Evolutionary conservation across 2,329 filamentous ascomycete species (phyloP), one percentile per base, ranked within the genome.

Genomic region (Thielaviopsis euricoi): DNA sequence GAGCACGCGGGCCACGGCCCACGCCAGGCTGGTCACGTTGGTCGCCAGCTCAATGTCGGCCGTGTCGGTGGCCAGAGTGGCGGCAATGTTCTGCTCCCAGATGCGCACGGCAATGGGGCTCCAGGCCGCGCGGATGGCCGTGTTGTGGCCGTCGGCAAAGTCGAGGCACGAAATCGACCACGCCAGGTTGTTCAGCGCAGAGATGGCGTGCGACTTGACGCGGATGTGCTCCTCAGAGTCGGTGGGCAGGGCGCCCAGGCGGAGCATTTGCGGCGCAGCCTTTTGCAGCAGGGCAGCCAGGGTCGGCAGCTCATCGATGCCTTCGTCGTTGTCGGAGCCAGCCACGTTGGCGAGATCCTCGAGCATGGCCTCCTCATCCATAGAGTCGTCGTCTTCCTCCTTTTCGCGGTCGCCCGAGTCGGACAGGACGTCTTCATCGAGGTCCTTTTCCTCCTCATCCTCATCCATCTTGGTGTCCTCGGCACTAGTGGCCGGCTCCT

Each of bases 291-390:
- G 69, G 46, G 70, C 70, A 55, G 74, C 74, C 37, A 83, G 71
- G 3, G 78, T 78, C 15, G 79, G 77, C 25, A 80, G 67, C 62
- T 80, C 74, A 61, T 79, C 72, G 53, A 79, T 71, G 49, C 69
- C 64, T 55, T 63, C 62, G 51, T 70, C 56, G 62, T 65, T 69
- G 12, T 68, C 64, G 25, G 64, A 71, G 2, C 77, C 79, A 0
- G 78, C 78, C 1, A 86, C 80, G 68, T 79, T 74, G 3, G 80
- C 81, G 78, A 86, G 82, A 64, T 86, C 83, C 26, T 77, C 79
- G 60, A 79, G 74, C 61, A 84, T 76, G 54, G 77, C 77, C 55
- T 78, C 78, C 25, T 77, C 70, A 56, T 76, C 73, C 74, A 80
- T 79, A 58, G 79, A 77, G n/a, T 77, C 73, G 2, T 76, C 72